phyloP scores from a whole-genome alignment of 805 yeast species.

The Barnettozyma pratensis region DNA sequence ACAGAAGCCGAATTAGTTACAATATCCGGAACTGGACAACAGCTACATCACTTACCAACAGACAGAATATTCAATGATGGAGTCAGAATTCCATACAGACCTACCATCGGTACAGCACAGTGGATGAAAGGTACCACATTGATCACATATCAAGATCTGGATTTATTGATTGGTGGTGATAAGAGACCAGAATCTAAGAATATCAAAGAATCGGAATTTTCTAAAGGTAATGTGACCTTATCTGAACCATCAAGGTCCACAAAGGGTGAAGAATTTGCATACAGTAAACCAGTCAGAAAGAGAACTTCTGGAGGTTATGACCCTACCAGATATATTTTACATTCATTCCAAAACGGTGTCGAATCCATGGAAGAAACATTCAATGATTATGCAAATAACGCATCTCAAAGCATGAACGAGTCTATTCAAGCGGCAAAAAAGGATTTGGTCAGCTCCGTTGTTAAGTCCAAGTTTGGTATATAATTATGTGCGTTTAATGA shows the following conservation, averaged over 20 bases:
- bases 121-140: conserved; percentile 80
- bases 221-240: conserved; percentile 35
- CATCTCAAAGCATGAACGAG: conserved; percentile 50
- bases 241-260: conserved; percentile 5
- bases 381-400: conserved; percentile 51
- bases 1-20: conserved; percentile 51
- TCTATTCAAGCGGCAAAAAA: conserved; percentile 45
- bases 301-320: conserved; percentile 35
- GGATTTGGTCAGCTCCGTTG: conserved; percentile 44
- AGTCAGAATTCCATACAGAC: conserved; percentile 69
- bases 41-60: conserved; percentile 18
- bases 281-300: conserved; percentile 44
- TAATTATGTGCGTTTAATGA: not conserved
- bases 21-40: conserved; percentile 39
- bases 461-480: conserved; percentile 47
- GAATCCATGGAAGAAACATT: conserved; percentile 50
- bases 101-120: conserved; percentile 70
- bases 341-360: conserved; percentile 46
- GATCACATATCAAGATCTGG: conserved; percentile 59
- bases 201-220: conserved; percentile 60
- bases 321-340: conserved; percentile 32
- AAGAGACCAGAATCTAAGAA: conserved; percentile 57
- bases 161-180: conserved; percentile 66
- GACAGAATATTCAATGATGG: conserved; percentile 70
- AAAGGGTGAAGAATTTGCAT: conserved; percentile 27